Conservation (phyloP, 768 basidiomycete species). For the Peribolospora baueri region DNA sequence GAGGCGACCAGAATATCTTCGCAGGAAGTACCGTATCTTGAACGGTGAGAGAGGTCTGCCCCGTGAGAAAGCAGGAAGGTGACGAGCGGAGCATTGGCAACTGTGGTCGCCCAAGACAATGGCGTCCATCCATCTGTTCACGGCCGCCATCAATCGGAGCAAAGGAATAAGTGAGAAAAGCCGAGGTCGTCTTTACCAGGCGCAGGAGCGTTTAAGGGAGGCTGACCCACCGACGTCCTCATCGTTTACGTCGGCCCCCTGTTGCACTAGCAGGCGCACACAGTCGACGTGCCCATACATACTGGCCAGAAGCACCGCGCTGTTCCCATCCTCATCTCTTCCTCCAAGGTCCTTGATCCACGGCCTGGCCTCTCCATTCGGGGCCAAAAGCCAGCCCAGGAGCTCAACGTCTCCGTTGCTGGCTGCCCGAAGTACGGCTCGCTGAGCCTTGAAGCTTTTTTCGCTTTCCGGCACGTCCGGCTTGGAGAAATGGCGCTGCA, state of each 20-base stretch:
- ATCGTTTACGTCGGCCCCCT: slow-evolving; percentile 9
- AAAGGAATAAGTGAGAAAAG: background rate
- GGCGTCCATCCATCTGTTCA: background rate
- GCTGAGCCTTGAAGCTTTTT: no score
- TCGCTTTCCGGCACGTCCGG: no score
- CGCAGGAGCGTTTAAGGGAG: background rate
- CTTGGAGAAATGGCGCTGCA: no score
- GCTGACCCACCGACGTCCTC: slow-evolving; percentile 6
- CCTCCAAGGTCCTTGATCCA: background rate
- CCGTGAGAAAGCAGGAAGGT: background rate
- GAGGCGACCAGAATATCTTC: no score
- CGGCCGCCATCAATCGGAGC: background rate
- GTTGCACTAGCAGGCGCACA: slow-evolving; percentile 12
- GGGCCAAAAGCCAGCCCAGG: no score
- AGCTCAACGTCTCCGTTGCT: no score
- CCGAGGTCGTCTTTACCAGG: background rate
- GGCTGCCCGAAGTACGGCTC: no score
- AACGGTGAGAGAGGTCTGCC: no score
- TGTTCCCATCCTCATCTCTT: slow-evolving; percentile 18
- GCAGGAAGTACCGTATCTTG: no score
- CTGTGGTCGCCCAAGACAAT: no score
- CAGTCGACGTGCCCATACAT: slow-evolving; percentile 12
- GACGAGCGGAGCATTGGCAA: background rate
- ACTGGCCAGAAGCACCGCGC: slow-evolving; percentile 10
- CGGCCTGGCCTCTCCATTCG: no score